Percentiles rank a stretch among this genome's conserved stretches.
Evolutionary conservation across 805 yeast genomes (phyloP).

Genomic region (Wickerhamomyces sydowiorum): DNA sequence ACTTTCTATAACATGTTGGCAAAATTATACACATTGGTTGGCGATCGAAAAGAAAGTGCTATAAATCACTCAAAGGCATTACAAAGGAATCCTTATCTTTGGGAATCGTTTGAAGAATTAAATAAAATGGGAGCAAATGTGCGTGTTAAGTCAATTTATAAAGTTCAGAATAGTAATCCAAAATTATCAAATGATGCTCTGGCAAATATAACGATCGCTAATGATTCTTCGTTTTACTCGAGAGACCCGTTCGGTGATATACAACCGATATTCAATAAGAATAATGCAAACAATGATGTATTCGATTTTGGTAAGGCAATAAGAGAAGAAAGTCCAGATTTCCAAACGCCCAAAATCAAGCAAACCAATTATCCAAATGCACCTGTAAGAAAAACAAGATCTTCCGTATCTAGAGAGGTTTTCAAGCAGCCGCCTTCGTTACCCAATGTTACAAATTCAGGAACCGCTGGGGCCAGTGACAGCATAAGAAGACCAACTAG

Average conservation of each 20-base stretch:
- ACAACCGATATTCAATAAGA: slow-evolving; percentile 1
- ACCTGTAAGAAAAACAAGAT: slow-evolving; percentile 31
- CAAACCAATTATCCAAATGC: slow-evolving; percentile 31
- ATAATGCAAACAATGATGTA: slow-evolving; percentile 4
- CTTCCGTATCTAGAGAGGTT: slow-evolving; percentile 9
- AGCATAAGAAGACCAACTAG: slow-evolving; percentile 22
- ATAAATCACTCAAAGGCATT: slow-evolving; percentile 65
- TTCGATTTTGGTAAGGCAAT: background rate
- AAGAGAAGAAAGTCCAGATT: slow-evolving; percentile 18
- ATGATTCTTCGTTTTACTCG: slow-evolving; percentile 7
- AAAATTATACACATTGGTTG: slow-evolving; percentile 50
- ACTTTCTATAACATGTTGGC: slow-evolving; percentile 67
- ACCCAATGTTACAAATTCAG: background rate
- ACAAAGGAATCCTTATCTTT: slow-evolving; percentile 69
- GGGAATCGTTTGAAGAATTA: slow-evolving; percentile 80
- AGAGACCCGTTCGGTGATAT: slow-evolving; percentile 25
- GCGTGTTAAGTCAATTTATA: slow-evolving; percentile 50
- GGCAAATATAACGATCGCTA: background rate
- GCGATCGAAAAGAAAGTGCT: slow-evolving; percentile 60
- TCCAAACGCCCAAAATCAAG: slow-evolving; percentile 36
- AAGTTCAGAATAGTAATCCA: no score
- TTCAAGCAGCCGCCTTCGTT: slow-evolving; percentile 18
- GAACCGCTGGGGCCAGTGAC: slow-evolving; percentile 6
- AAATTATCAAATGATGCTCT: slow-evolving; percentile 1
- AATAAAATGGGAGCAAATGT: slow-evolving; percentile 68